A percentile compares a stretch with the other conserved stretches of the same genome.
Evolutionary conservation across 345 rosid genomes (phyloP).

Genomic region (Orychophragmus violaceus): DNA sequence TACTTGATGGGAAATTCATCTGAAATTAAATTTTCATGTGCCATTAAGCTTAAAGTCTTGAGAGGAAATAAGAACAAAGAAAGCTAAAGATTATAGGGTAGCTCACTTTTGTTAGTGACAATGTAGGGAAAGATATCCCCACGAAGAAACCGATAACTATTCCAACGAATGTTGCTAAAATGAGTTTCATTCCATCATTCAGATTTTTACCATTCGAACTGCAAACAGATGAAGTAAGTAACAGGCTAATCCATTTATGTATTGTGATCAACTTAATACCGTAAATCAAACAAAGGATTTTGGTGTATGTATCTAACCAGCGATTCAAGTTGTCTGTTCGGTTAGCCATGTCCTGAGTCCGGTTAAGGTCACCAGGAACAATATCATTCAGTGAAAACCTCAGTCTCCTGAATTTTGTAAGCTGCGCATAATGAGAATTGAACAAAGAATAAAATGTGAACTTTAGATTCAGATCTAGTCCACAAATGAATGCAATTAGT

Average conservation of each 20-base stretch:
- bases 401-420: slow-evolving; percentile 4
- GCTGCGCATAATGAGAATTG: slow-evolving; percentile 13
- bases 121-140: slow-evolving; percentile 70
- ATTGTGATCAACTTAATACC: neutral
- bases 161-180: slow-evolving; percentile 59
- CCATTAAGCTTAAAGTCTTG: slow-evolving; percentile 2
- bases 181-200: slow-evolving; percentile 64
- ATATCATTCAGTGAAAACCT: slow-evolving; percentile 2
- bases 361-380: slow-evolving; percentile 13
- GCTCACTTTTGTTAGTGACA: slow-evolving; percentile 54
- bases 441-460: neutral
- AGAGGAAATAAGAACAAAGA: slow-evolving; percentile 11
- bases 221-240: slow-evolving; percentile 31
- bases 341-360: slow-evolving; percentile 28
- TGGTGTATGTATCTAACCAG: slow-evolving; percentile 14
- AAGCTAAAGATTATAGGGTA: neutral
- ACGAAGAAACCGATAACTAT: slow-evolving; percentile 69
- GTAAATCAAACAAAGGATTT: neutral
- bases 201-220: slow-evolving; percentile 50
- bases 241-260: neutral
- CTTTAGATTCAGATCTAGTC: slow-evolving; percentile 21
- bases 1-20: slow-evolving; percentile 56
- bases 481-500: neutral
- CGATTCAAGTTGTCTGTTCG: slow-evolving; percentile 27
- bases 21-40: slow-evolving; percentile 27